Conservation (phyloP, 257 asterid genomes). For the Fraxinus americana region DNA sequence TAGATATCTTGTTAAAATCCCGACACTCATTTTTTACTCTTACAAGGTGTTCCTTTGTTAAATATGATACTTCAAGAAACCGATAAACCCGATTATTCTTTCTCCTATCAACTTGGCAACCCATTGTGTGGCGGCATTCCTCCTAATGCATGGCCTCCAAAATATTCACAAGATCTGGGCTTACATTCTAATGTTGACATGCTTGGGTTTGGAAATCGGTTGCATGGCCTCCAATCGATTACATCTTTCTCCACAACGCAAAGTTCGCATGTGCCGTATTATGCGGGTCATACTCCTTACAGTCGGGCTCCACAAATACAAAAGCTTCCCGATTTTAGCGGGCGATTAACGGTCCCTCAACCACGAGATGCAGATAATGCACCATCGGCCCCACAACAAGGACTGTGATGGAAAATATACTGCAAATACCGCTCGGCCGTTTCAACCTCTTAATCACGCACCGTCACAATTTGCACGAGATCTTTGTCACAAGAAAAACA, state of each 20-base stretch:
- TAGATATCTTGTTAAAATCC: too few species aligned
- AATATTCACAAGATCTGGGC: slow-evolving; percentile 52
- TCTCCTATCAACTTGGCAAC: too few species aligned
- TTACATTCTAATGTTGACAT: slow-evolving; percentile 48
- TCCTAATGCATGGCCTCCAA: slow-evolving; percentile 67
- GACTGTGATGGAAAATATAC: slow-evolving; percentile 46
- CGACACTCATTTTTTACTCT: too few species aligned
- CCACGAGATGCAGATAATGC: slow-evolving; percentile 54
- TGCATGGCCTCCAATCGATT: too few species aligned
- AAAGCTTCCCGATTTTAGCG: slow-evolving; percentile 13
- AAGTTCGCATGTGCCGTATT: slow-evolving; percentile 37
- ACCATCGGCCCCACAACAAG: slow-evolving; percentile 42
- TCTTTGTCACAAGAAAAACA: slow-evolving; percentile 52
- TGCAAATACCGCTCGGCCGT: slow-evolving; percentile 45
- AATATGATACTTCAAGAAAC: too few species aligned
- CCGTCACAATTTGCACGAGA: slow-evolving; percentile 82
- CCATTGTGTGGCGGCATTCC: too few species aligned
- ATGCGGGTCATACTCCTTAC: slow-evolving; percentile 48
- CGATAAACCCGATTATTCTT: too few species aligned
- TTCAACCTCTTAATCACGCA: slow-evolving; percentile 50
- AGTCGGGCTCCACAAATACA: slow-evolving; percentile 50
- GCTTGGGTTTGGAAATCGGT: slow-evolving; percentile 57
- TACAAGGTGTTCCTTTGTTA: too few species aligned
- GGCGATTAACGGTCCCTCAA: slow-evolving; percentile 47
- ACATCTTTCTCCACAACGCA: slow-evolving; percentile 51